Evolutionary conservation across 225 moss, liverwort and hornwort genomes (phyloP), one percentile per base, ranked within the genome.

Genomic region (Sphagnum contortum): DNA sequence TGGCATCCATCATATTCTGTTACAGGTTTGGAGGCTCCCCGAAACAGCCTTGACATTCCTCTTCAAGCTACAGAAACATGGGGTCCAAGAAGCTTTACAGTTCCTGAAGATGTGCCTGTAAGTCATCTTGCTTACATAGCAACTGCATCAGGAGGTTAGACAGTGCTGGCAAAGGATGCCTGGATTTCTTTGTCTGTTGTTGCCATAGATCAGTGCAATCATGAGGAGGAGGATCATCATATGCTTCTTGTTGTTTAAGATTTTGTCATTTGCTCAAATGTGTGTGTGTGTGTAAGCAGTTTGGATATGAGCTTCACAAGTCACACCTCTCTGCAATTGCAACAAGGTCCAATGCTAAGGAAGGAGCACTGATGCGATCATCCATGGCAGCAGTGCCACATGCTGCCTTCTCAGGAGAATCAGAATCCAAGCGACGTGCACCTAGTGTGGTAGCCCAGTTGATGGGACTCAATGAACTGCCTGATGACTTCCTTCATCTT

Each of bases 401-500:
- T 29, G 29, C 29, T 29, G 29, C 29, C 29, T 69, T 69, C 3
- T 68, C 70, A 47, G 72, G 77, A 64, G 86, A 83, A 68, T 70
- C 64, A 5, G 81, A 88, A 63, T 72, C 77, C 51, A 84, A 76
- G 71, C 66, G 72, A 14, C 84, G 87, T 57, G 83, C 74, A 5
- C 88, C 87, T 0, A 87, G 87, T 61, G 83, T 94, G 6, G 87
- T 94, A 51, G 94, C 91, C 6, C 83, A 87, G 13, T 79, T 94
- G 53, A 91, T 94, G 94, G 94, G 94, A 6, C 79, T 94, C 63
- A 85, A 91, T 44, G 68, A 84, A 5, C 72, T 90, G 51, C 83
- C 87, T 6, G 90, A 87, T 11, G 81, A 72, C 55, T 62, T 57
- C 9, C 81, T 64, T 8, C 48, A 60, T 9, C 63, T 64, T 8